Percentiles rank a stretch among this genome's conserved stretches.
phyloP scores from a whole-genome alignment of 441 rosid genomes.

The Erysimum pusillum region DNA sequence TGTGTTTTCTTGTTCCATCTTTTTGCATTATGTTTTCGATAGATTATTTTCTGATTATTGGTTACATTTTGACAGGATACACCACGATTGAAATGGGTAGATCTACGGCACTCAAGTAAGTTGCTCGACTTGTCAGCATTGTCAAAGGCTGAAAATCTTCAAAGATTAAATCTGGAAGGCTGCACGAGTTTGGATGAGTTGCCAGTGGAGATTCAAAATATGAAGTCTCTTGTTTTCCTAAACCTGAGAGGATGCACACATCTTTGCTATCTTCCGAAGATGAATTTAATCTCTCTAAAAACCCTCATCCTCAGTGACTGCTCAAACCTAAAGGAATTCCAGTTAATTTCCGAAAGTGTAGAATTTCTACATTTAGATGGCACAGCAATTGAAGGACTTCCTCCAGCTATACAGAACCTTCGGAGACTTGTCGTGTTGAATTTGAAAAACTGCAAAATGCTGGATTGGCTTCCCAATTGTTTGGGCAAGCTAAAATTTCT shows the following conservation, averaged over 20 bases:
- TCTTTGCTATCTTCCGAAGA: background rate
- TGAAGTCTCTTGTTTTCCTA: conserved; percentile 1
- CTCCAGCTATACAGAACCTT: conserved; percentile 16
- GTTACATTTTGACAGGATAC: conserved; percentile 7
- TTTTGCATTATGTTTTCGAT: background rate
- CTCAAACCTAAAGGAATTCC: background rate
- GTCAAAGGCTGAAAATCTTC: conserved; percentile 15
- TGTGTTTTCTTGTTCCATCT: background rate
- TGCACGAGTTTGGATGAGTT: conserved; percentile 11
- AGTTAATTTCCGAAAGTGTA: background rate
- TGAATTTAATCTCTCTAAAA: conserved; percentile 11
- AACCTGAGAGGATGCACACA: conserved; percentile 16
- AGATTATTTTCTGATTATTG: background rate
- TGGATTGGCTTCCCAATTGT: conserved; percentile 29
- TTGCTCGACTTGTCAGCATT: conserved; percentile 22
- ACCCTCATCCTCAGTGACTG: conserved; percentile 20
- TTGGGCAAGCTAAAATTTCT: conserved; percentile 27
- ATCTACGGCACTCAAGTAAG: conserved; percentile 16
- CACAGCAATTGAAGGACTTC: background rate
- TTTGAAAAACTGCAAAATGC: conserved; percentile 5
- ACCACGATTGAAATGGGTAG: conserved; percentile 22
- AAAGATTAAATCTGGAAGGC: conserved; percentile 28
- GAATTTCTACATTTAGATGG: conserved; percentile 20
- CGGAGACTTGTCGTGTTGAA: conserved; percentile 31
- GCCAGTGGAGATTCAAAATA: background rate